Base-by-base conservation (phyloP, 169 alveolate species). In the Cryptosporidium andersoni region DNA sequence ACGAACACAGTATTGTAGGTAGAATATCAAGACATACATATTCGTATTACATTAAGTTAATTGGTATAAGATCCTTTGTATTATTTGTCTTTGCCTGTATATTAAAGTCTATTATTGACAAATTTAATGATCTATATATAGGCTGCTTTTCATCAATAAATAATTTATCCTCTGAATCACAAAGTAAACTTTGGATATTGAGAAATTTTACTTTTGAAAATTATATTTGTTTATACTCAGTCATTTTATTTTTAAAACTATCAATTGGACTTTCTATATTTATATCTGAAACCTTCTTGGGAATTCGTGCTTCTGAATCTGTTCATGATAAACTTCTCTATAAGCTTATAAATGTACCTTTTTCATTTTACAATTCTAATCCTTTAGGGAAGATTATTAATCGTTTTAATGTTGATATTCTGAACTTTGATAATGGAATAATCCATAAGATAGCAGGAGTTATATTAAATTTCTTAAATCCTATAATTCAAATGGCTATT, bases 331-430 rank as follows among this genome's bases (percentile, higher is more conserved):
- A 68, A 16, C 56, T 55, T 39, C 48, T 68, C 11, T 40, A 40
- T 55, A 55, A 65, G 14, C 14, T 68, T n/a, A n/a, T 68, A 14
- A 68, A 45, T 11, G 82, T 66, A 25, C 65, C 65, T 16, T 25
- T 42, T 9, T 39, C 14, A 12, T 68, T 68, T 55, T 68, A 53
- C 42, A 55, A 65, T n/a, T 68, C 25, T 4, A 68, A 43, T 3
- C 82, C 82, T 5, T 55, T 68, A 40, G 52, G 67, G 8, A 68
- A 39, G 11, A 11, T 68, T 12, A 14, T 68, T 25, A 68, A 40
- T 64, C 60, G 66, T 7, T 68, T 68, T 55, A 68, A 68, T 40
- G 39, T 68, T 40, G 82, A 68, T 45, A 5, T 68, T 4, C 56
- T 68, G 11, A 40, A 40, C 12, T 12, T 68, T 12, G 82, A 68